These are phyloP conservation scores for Crithidia brevicula DNA, from an alignment of 208 protist genomes.

Conservation along the genomic window DNA sequence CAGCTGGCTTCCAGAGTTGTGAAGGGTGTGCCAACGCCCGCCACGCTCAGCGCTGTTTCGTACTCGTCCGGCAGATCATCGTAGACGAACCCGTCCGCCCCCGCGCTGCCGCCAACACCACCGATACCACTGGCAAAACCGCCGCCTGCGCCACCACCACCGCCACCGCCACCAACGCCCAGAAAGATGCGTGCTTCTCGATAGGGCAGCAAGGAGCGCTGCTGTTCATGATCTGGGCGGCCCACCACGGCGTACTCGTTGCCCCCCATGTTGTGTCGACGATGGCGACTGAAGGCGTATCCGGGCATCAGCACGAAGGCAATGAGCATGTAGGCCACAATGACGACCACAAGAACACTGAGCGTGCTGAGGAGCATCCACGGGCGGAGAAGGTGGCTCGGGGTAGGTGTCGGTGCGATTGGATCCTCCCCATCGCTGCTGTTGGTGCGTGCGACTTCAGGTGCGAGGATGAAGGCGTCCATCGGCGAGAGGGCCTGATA, in stretches of 20 bases:
- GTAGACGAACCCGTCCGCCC: background rate
- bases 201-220: slow-evolving; percentile 6
- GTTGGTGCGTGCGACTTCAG: background rate
- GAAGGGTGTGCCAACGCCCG: background rate
- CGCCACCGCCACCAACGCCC: background rate
- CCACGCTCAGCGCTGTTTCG: slow-evolving; percentile 18
- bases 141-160: background rate
- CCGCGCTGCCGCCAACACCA: background rate
- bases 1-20: slow-evolving; percentile 1
- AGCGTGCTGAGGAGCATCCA: slow-evolving; percentile 19
- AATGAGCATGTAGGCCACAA: background rate
- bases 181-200: slow-evolving; percentile 10
- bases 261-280: background rate
- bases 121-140: background rate
- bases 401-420: background rate
- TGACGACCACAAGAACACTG: slow-evolving; percentile 1
- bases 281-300: slow-evolving; percentile 4
- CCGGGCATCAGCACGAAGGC: slow-evolving; percentile 11
- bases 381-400: background rate
- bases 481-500: slow-evolving; percentile 3
- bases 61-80: slow-evolving; percentile 19
- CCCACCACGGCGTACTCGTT: background rate
- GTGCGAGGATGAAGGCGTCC: slow-evolving; percentile 1
- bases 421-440: background rate
- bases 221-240: background rate